Percentiles rank a stretch among this genome's conserved stretches.
Conservation (phyloP, 2,329 filamentous ascomycete species). For the Aquanectria penicillioides region DNA sequence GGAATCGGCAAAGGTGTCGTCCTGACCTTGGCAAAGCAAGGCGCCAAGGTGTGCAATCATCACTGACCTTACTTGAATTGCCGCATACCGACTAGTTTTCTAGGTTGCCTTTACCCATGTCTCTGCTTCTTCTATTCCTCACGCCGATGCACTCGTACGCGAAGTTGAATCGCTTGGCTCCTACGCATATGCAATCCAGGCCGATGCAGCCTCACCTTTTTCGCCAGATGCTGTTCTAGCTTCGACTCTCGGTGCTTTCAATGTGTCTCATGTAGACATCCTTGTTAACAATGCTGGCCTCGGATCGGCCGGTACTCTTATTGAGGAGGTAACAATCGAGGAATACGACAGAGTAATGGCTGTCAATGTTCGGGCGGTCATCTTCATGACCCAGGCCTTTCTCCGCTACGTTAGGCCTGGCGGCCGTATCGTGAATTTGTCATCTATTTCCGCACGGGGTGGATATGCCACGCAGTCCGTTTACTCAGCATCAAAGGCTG, state of each 20-base stretch:
- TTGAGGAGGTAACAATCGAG: conserved; percentile 2
- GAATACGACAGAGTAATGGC: not conserved
- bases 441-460: conserved; percentile 10
- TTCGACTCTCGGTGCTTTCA: not conserved
- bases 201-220: not conserved
- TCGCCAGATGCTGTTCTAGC: not conserved
- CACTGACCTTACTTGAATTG: not conserved
- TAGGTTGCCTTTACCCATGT: conserved; percentile 6
- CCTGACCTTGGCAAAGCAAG: conserved; percentile 11
- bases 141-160: not conserved
- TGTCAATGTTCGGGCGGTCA: conserved; percentile 4
- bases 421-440: conserved; percentile 19
- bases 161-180: not conserved
- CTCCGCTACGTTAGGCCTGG: not conserved
- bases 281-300: conserved; percentile 14
- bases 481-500: conserved; percentile 16
- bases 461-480: conserved; percentile 3
- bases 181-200: not conserved
- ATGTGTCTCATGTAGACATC: conserved; percentile 2
- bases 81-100: not conserved
- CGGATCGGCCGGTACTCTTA: not conserved
- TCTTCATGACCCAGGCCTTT: conserved; percentile 16
- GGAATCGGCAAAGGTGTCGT: conserved; percentile 18
- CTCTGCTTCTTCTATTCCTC: not conserved
- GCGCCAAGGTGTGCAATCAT: conserved; percentile 1